Evolutionary conservation across 768 basidiomycete genomes (phyloP), one percentile per base, ranked within the genome.

Genomic region (Candolleomyces aberdarensis): DNA sequence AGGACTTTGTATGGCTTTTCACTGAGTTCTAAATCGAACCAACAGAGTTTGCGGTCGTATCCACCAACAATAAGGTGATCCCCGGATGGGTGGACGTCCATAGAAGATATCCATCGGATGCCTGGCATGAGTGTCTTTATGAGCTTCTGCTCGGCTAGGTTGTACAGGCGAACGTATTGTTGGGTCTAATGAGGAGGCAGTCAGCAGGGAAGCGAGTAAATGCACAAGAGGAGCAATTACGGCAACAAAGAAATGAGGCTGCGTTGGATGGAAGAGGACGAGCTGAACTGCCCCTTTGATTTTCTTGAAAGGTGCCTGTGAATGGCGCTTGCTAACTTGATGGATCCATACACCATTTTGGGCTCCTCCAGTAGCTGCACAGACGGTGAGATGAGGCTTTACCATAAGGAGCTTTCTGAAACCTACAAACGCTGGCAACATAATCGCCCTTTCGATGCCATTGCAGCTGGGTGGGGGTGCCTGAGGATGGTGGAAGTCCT

Each of bases 391-490:
- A 46, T 61, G 36, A 63, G 15, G 60, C 64, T 66, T 50, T 11
- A 31, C 49, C 7, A 39, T 41, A 15, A 44, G 14, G 58, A 4
- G 55, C 39, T 31, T 22, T 26, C 26, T 26, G 26, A 26, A 26
- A 88, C 94, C 75, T 71, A 98, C 96, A 91, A 62, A 98, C 94
- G 53, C 92, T 92, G 50, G 96, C 89, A 65, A 99, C 79, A 70
- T 99, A 99, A 72, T 99, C 97, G 53, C 97, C 97, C 69, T 88
- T 86, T 56, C 91, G 82, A 73, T 99, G 97, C 94, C 96, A 98
- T 41, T 88, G 75, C 10, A 98, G 79, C 70, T 97, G 93, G 67
- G 84, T 90, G 5, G 90, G 84, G 46, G 85, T 67, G 5, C 91
- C 90, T 36, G 92, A 88, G 9, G 82, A 81, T 6, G 83, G 67